Conservation (phyloP, 139 green algal species). For the Tetradesmus lagerheimii region DNA sequence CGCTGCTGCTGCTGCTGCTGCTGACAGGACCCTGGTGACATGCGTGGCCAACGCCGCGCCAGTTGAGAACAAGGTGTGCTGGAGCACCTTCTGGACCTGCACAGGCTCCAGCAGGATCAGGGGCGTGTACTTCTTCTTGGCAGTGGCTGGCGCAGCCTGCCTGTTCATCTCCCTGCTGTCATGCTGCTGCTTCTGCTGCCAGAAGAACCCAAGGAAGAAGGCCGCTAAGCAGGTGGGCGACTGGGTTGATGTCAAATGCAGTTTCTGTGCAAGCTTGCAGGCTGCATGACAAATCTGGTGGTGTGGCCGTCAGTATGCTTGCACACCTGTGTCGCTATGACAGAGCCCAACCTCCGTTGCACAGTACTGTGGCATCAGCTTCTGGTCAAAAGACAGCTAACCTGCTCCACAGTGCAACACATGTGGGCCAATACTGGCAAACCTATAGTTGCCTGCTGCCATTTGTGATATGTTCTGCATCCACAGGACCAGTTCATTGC, state of each 20-base stretch:
- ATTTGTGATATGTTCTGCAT: neutral
- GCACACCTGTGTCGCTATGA: neutral
- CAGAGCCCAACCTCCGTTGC: too few relatives aligned
- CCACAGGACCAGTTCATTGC: conserved; percentile 31
- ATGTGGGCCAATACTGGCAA: too few relatives aligned
- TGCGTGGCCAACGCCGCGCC: neutral
- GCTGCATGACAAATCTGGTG: too few relatives aligned
- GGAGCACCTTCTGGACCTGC: conserved; percentile 35
- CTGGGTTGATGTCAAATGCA: too few relatives aligned
- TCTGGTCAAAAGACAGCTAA: too few relatives aligned
- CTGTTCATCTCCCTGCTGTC: conserved; percentile 25
- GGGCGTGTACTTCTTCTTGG: conserved; percentile 39
- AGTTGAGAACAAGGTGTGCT: neutral
- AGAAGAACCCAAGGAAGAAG: conserved; percentile 1
- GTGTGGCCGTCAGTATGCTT: neutral
- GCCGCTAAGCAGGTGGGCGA: neutral
- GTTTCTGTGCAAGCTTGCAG: neutral
- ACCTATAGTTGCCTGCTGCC: too few relatives aligned
- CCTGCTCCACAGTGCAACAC: too few relatives aligned
- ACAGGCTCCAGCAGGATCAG: neutral
- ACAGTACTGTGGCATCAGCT: too few relatives aligned
- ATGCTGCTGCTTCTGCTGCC: conserved; percentile 45
- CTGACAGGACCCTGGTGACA: neutral
- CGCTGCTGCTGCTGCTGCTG: neutral
- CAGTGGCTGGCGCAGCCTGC: conserved; percentile 16